These are phyloP conservation scores for Balamuthia mandrillaris DNA, from an alignment of 208 protist species.

Conservation along the genomic window DNA sequence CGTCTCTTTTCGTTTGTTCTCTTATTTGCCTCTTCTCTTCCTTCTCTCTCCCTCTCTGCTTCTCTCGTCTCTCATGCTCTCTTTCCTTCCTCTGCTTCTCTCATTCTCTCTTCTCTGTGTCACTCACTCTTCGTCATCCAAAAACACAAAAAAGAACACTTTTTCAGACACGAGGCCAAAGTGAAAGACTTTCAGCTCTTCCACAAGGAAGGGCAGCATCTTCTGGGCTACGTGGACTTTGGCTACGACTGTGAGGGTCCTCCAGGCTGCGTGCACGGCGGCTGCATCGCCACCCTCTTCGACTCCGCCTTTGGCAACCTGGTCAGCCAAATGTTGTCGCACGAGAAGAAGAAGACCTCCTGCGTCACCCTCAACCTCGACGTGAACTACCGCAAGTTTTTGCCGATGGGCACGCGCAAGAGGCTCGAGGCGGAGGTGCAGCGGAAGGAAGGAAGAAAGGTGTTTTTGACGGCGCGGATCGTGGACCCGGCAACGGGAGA, in stretches of 20 bases:
- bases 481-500: neutral
- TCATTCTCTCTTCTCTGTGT: too few species aligned
- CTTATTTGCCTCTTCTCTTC: too few species aligned
- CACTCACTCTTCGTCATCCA: too few species aligned
- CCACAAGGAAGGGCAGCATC: neutral
- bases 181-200: neutral
- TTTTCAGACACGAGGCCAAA: neutral
- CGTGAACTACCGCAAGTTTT: neutral
- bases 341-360: neutral
- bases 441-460: neutral
- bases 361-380: constrained; percentile 22
- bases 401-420: neutral
- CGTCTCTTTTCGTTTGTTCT: too few species aligned
- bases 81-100: too few species aligned
- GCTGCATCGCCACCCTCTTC: neutral
- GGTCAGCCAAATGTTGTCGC: neutral
- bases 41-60: too few species aligned
- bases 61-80: too few species aligned
- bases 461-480: neutral
- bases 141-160: too few species aligned
- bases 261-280: neutral
- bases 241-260: neutral
- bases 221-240: neutral
- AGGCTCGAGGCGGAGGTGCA: neutral
- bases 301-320: neutral